phyloP scores from a whole-genome alignment of 192 early-diverging fungal species.

The Phycomyces nitens region DNA sequence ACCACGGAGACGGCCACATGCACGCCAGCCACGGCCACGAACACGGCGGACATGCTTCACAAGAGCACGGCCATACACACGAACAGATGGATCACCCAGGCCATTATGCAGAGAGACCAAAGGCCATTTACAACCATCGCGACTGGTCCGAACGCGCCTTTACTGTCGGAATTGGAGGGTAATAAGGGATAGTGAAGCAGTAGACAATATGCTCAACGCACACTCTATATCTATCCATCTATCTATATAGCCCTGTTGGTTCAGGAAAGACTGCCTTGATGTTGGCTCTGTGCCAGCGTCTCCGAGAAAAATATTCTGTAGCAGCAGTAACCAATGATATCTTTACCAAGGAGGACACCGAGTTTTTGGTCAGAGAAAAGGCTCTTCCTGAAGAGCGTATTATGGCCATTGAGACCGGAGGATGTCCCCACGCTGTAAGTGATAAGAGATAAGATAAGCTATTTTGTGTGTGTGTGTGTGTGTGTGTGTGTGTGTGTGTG shows the following conservation, averaged over 20 bases:
- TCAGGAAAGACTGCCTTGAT: slow-evolving; percentile 93
- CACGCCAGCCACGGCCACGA: slow-evolving; percentile 67
- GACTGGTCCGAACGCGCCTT: slow-evolving; percentile 92
- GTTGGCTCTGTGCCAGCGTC: slow-evolving; percentile 81
- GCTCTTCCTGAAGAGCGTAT: slow-evolving; percentile 88
- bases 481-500: not conserved
- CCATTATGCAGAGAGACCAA: slow-evolving; percentile 67
- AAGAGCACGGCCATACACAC: slow-evolving; percentile 88
- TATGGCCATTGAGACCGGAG: slow-evolving; percentile 92
- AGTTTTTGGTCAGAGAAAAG: slow-evolving; percentile 87
- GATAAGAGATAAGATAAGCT: not conserved
- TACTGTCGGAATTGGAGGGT: slow-evolving; percentile 93
- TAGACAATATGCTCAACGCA: not conserved
- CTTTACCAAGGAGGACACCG: slow-evolving; percentile 94
- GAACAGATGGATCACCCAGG: slow-evolving; percentile 89
- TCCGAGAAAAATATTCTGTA: slow-evolving; percentile 79
- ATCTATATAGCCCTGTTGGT: slow-evolving; percentile 73
- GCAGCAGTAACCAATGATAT: slow-evolving; percentile 97
- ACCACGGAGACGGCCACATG: slow-evolving; percentile 41
- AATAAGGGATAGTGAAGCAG: slow-evolving; percentile 26
- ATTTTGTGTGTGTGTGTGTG: not conserved
- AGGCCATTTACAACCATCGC: slow-evolving; percentile 67
- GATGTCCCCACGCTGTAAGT: slow-evolving; percentile 88
- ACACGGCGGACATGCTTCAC: slow-evolving; percentile 49
- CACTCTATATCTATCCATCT: not conserved